Conservation (phyloP, 2,329 filamentous ascomycete species). For the Cercospora beticola region DNA sequence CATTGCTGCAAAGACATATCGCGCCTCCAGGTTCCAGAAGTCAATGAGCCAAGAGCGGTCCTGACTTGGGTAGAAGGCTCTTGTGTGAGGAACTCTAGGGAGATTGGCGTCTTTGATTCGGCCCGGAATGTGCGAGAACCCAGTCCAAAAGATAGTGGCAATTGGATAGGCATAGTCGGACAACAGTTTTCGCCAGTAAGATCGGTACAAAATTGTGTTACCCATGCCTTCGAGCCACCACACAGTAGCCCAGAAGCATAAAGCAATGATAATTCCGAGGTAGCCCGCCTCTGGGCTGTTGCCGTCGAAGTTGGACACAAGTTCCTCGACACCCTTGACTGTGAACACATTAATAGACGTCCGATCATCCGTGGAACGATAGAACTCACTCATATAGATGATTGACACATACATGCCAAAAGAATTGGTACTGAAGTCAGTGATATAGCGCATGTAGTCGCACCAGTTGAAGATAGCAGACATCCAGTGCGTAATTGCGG, state of each 20-base stretch:
- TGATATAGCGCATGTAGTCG: slow-evolving; percentile 61
- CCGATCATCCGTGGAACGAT: not conserved
- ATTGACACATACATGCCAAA: slow-evolving; percentile 59
- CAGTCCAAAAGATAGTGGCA: slow-evolving; percentile 56
- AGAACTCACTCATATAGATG: slow-evolving; percentile 50
- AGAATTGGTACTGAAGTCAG: slow-evolving; percentile 55
- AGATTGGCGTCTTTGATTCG: slow-evolving; percentile 45
- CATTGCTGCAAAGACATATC: slow-evolving; percentile 55
- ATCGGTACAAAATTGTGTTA: slow-evolving; percentile 46
- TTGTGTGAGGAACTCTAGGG: slow-evolving; percentile 44
- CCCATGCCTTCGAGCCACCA: slow-evolving; percentile 53
- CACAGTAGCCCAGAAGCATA: slow-evolving; percentile 54
- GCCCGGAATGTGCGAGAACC: slow-evolving; percentile 55
- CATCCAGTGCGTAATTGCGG: slow-evolving; percentile 58
- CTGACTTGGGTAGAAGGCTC: slow-evolving; percentile 51
- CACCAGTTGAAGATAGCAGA: slow-evolving; percentile 54
- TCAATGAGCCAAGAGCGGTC: slow-evolving; percentile 51
- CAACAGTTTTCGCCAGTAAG: slow-evolving; percentile 48
- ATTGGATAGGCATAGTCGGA: slow-evolving; percentile 56
- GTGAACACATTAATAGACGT: slow-evolving; percentile 16
- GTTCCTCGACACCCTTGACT: slow-evolving; percentile 59
- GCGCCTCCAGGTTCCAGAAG: slow-evolving; percentile 54
- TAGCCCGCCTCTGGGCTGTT: slow-evolving; percentile 47
- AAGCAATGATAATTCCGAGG: slow-evolving; percentile 51
- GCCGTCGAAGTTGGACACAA: slow-evolving; percentile 52